phyloP scores from a whole-genome alignment of 192 early-diverging fungal genomes.

The Coemansia sp. region DNA sequence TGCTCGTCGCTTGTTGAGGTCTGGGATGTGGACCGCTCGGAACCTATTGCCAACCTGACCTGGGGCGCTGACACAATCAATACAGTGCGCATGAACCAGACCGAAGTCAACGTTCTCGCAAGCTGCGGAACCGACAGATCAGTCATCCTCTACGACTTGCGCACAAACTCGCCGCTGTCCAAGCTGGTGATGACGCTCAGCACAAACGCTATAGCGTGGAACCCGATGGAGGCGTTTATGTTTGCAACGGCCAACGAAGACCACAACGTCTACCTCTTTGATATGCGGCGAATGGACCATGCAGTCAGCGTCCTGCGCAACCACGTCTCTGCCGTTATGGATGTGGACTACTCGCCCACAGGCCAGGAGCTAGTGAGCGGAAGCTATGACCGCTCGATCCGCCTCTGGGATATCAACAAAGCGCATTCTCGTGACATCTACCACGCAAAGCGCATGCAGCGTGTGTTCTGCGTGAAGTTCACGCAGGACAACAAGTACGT shows the following conservation, averaged over 20 bases:
- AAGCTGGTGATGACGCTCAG: conserved; percentile 83
- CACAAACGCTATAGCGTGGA: conserved; percentile 98
- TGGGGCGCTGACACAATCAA: conserved; percentile 97
- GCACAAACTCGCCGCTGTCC: conserved; percentile 81
- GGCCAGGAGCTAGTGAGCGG: conserved; percentile 95
- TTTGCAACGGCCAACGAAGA: conserved; percentile 96
- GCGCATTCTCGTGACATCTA: conserved; percentile 92
- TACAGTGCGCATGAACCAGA: conserved; percentile 95
- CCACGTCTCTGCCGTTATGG: conserved; percentile 96
- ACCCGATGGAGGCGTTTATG: conserved; percentile 98
- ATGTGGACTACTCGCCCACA: conserved; percentile 97
- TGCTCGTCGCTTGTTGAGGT: conserved; percentile 82
- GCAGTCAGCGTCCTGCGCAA: conserved; percentile 89
- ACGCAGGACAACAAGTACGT: conserved; percentile 95
- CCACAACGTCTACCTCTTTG: conserved; percentile 96
- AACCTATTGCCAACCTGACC: conserved; percentile 77
- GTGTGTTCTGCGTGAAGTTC: conserved; percentile 88
- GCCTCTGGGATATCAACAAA: conserved; percentile 77
- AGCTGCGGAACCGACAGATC: conserved; percentile 93
- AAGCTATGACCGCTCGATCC: conserved; percentile 90
- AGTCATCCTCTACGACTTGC: conserved; percentile 90
- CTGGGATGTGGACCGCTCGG: conserved; percentile 87
- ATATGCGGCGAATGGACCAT: conserved; percentile 92
- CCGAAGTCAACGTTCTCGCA: conserved; percentile 89
- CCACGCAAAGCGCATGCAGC: conserved; percentile 98